Base-by-base conservation (phyloP, 306 rosid genomes). In the Trifolium repens region DNA sequence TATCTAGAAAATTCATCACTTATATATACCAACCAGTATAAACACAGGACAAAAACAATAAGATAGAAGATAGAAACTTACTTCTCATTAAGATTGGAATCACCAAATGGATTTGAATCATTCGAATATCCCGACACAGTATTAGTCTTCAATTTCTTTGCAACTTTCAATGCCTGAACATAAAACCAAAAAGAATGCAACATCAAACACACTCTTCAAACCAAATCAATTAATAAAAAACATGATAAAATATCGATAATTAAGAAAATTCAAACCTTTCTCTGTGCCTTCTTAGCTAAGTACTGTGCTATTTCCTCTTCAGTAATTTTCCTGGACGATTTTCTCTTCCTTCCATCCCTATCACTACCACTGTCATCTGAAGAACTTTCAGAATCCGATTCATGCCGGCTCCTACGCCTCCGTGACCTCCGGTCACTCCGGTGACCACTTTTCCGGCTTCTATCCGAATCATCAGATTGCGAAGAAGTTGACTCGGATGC, bases 31-130 rank as follows among this genome's bases (percentile, higher is more conserved):
- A 11, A 49, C 8, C 34, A 14, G 10, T 43, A 43, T n/a, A 52
- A n/a, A 52, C 26, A 7, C 26, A 7, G 2, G 27, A 53, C 27
- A 17, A 10, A 53, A 16, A 16, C 0, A 1, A 82, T 90, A 87
- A 74, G 96, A 16, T 69, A 54, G 10, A 16, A 70, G 79, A 34
- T 11, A 47, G 37, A 8, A 62, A 77, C 88, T 58, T 72, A 91
- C 98, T 76, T 88, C 70, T 93, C 98, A 65, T 88, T 93, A 74
- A 93, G 96, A 86, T 93, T 93, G 65, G 98, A 91, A 71, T 93
- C 98, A 73, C 98, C 98, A 59, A 91, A 91, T 32, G 97, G 98
- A 87, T 93, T 93, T 1, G 98, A 89, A 72, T 91, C 98, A 50
- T 93, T 93, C 0, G 98, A 91, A 74, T 91, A 93, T 40, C 96